A percentile compares a stretch with the other conserved stretches of the same genome.
Conservation (phyloP, 768 basidiomycete species). For the Mycena epipterygia region DNA sequence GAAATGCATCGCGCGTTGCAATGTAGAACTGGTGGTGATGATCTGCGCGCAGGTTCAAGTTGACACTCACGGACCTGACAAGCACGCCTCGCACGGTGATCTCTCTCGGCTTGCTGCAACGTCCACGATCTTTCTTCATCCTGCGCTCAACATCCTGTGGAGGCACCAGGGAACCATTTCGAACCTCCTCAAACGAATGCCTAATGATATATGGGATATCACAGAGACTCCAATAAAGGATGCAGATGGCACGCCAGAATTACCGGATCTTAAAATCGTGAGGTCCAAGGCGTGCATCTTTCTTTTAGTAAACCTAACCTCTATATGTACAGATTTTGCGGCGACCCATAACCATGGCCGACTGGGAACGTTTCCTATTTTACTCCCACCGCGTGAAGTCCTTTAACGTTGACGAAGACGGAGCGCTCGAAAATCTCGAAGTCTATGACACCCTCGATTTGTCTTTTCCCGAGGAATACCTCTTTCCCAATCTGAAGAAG, state of each 20-base stretch:
- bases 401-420: background rate
- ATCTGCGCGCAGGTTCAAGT: too few relatives aligned
- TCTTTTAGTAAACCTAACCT: background rate
- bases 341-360: background rate
- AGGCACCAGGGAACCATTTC: background rate
- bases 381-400: background rate
- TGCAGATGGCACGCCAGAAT: too few relatives aligned
- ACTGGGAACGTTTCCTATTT: background rate
- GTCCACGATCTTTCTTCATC: background rate
- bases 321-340: background rate
- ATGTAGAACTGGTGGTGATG: too few relatives aligned
- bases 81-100: too few relatives aligned
- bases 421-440: background rate
- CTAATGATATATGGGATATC: conserved; percentile 33
- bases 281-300: background rate
- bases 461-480: background rate
- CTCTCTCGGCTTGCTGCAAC: too few relatives aligned
- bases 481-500: background rate
- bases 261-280: background rate
- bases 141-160: background rate
- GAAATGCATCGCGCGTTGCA: too few relatives aligned
- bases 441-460: background rate
- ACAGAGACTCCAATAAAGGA: too few relatives aligned
- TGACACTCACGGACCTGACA: too few relatives aligned
- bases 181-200: background rate